A percentile compares a stretch with the other conserved stretches of the same genome.
phyloP scores from a whole-genome alignment of 202 grass and related monocot genomes.

The Schoenoplectus tabernaemontani region DNA sequence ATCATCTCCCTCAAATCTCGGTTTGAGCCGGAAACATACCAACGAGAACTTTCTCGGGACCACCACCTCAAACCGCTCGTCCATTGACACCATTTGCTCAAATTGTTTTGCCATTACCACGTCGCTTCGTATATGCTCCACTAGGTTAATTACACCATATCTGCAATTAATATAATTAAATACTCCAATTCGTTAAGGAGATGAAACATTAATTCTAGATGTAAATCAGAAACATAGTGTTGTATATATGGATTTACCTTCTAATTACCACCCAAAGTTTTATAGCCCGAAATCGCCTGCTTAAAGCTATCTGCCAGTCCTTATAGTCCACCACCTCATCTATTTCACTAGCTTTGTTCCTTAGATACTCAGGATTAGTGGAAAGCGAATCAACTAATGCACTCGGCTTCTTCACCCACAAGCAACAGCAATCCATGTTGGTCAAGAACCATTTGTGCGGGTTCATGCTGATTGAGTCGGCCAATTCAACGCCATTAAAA shows the following conservation, averaged over 20 bases:
- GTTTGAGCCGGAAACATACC: slow-evolving; percentile 17
- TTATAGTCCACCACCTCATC: slow-evolving; percentile 37
- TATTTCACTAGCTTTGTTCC: neutral
- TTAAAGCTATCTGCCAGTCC: slow-evolving; percentile 51
- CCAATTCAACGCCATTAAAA: slow-evolving; percentile 43
- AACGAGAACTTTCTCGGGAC: slow-evolving; percentile 15
- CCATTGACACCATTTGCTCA: slow-evolving; percentile 22
- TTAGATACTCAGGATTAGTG: slow-evolving; percentile 29
- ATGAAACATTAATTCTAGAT: neutral
- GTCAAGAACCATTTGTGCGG: slow-evolving; percentile 63
- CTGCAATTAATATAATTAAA: neutral
- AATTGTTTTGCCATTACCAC: slow-evolving; percentile 22
- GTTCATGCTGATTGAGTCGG: slow-evolving; percentile 55
- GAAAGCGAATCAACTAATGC: slow-evolving; percentile 24
- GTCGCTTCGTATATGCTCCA: slow-evolving; percentile 9
- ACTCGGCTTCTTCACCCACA: slow-evolving; percentile 27
- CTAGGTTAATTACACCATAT: slow-evolving; percentile 13
- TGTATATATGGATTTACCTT: slow-evolving; percentile 9
- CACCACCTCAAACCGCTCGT: slow-evolving; percentile 24
- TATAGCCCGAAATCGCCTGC: slow-evolving; percentile 35
- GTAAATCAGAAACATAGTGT: neutral
- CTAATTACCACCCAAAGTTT: slow-evolving; percentile 51
- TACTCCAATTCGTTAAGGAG: too few species aligned
- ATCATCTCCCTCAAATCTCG: slow-evolving; percentile 30
- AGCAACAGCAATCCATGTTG: slow-evolving; percentile 54